Evolutionary conservation across 2,329 filamentous ascomycete species (phyloP).

Genomic region (Arthrobotrys iridis): DNA sequence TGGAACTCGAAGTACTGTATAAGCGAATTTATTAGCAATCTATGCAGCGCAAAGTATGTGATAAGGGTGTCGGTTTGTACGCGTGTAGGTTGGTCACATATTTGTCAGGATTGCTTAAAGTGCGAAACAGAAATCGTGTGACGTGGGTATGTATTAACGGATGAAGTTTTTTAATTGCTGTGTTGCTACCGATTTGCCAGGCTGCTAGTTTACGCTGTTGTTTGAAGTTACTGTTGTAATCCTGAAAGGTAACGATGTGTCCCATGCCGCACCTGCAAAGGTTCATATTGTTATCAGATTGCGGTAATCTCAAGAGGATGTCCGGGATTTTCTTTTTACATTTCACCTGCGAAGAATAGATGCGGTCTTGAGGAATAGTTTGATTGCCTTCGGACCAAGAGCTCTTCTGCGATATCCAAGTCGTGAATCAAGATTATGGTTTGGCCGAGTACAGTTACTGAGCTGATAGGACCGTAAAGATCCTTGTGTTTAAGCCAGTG

Average conservation of each 20-base stretch:
- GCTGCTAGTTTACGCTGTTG: constrained; percentile 64
- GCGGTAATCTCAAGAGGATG: too few species aligned
- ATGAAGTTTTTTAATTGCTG: constrained; percentile 62
- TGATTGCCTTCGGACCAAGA: constrained; percentile 61
- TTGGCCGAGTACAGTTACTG: constrained; percentile 62
- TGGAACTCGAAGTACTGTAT: constrained; percentile 61
- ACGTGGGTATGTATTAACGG: constrained; percentile 64
- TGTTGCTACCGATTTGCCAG: constrained; percentile 64
- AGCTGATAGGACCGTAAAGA: constrained; percentile 61
- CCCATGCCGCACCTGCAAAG: constrained; percentile 61
- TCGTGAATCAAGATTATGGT: constrained; percentile 64
- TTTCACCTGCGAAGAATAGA: constrained; percentile 60
- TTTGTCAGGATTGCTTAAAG: constrained; percentile 62
- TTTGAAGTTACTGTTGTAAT: constrained; percentile 62
- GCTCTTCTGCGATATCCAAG: constrained; percentile 60
- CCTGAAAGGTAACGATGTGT: constrained; percentile 60
- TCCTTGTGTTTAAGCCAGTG: constrained; percentile 64
- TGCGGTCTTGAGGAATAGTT: constrained; percentile 61
- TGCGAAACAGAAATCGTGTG: constrained; percentile 63
- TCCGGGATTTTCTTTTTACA: too few species aligned
- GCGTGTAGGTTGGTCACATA: constrained; percentile 63
- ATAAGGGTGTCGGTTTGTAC: constrained; percentile 58
- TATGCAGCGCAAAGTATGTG: constrained; percentile 23
- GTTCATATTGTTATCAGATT: not conserved
- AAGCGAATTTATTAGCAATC: constrained; percentile 12